A percentile compares a stretch with the other conserved stretches of the same genome.
These are phyloP conservation scores for Clohesyomyces aquaticus DNA, from an alignment of 495 filamentous ascomycete species.

Conservation along the genomic window DNA sequence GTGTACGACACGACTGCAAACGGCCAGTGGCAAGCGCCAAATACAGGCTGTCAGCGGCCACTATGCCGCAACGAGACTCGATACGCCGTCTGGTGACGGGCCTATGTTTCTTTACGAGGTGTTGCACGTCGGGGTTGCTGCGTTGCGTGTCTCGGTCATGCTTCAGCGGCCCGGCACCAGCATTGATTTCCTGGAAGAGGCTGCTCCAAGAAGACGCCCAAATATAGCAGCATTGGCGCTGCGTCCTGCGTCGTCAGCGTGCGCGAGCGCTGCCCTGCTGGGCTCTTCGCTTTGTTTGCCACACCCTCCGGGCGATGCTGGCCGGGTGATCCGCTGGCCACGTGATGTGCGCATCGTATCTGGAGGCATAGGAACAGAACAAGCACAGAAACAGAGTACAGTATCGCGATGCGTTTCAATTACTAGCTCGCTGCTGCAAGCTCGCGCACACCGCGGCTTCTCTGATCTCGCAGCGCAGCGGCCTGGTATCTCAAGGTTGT, in stretches of 20 bases:
- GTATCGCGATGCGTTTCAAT: too few species aligned
- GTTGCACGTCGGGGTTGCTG: not conserved
- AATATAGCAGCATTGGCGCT: constrained; percentile 6
- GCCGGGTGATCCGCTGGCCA: too few species aligned
- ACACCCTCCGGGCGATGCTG: too few species aligned
- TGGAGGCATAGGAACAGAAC: too few species aligned
- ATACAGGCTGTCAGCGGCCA: not conserved
- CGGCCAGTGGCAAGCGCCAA: not conserved
- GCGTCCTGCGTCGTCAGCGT: constrained; percentile 3
- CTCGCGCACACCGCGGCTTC: too few species aligned
- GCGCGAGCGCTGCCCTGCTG: not conserved
- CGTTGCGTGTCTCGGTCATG: not conserved
- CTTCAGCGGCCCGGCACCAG: not conserved
- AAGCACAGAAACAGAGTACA: too few species aligned
- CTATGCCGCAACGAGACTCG: not conserved
- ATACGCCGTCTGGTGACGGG: not conserved
- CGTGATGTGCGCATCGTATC: too few species aligned
- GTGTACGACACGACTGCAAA: not conserved
- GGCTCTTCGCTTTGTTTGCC: too few species aligned
- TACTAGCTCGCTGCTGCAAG: too few species aligned
- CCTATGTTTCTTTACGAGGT: not conserved
- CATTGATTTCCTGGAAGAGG: not conserved
- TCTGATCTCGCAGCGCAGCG: too few species aligned
- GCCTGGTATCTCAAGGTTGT: too few species aligned
- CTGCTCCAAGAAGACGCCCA: not conserved